Evolutionary conservation across 371 early-diverging fungal species (phyloP).

Genomic region (Rhizopus microsporus): DNA sequence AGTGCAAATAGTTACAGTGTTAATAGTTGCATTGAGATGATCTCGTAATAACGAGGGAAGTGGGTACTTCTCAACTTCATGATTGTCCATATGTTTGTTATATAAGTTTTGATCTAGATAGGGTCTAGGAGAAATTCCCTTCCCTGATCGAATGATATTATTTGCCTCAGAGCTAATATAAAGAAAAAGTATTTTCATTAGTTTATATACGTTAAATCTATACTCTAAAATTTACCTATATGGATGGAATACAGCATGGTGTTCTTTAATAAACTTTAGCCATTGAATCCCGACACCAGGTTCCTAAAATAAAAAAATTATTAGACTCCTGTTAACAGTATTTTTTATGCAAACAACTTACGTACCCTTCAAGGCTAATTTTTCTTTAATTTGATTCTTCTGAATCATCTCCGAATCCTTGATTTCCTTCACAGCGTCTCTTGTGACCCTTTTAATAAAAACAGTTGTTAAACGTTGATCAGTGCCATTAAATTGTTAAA

Average conservation of each 20-base stretch:
- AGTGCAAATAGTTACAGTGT: no score
- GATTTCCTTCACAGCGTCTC: conserved; percentile 1
- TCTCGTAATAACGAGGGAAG: no score
- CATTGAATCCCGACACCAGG: conserved; percentile 13
- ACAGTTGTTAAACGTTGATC: conserved; percentile 3
- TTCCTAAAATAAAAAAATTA: conserved; percentile 9
- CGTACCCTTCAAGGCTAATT: conserved; percentile 3
- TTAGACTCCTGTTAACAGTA: conserved; percentile 7
- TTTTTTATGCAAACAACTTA: conserved; percentile 5
- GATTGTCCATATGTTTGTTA: neutral
- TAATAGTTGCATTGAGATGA: no score
- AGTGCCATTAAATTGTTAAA: conserved; percentile 1
- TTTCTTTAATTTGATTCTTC: conserved; percentile 1
- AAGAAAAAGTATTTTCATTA: conserved; percentile 10
- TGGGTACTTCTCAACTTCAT: neutral
- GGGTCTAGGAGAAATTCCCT: neutral
- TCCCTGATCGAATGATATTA: conserved; percentile 2
- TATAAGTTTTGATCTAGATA: neutral
- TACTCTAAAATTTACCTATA: conserved; percentile 12
- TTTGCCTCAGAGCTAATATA: conserved; percentile 11
- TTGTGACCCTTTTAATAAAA: conserved; percentile 4
- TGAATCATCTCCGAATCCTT: conserved; percentile 4
- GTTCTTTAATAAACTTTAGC: conserved; percentile 10
- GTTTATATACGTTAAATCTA: conserved; percentile 8
- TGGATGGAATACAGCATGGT: conserved; percentile 9